Percentiles rank a stretch among this genome's conserved stretches.
Evolutionary conservation across 768 basidiomycete species (phyloP).

Genomic region (Collybiopsis confluens): DNA sequence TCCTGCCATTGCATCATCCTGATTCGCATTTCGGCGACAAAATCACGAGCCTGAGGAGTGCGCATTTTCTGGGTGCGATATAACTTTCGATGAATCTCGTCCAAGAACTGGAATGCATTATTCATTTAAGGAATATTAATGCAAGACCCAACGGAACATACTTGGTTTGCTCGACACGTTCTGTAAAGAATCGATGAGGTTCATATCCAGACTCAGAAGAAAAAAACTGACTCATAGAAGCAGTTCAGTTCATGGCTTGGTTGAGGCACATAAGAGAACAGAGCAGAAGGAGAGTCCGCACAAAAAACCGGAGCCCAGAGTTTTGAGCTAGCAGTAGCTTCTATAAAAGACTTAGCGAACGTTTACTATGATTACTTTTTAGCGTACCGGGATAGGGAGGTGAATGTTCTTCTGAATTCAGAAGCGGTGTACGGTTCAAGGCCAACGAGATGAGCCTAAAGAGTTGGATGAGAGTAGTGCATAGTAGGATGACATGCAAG

Average conservation of each 20-base stretch:
- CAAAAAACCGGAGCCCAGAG: constrained; percentile 3
- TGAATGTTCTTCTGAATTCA: not conserved
- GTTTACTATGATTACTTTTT: no score
- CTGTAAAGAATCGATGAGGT: not conserved
- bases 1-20: constrained; percentile 4
- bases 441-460: constrained; percentile 9
- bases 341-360: not conserved
- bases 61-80: constrained; percentile 2
- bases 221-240: constrained; percentile 6
- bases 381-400: constrained; percentile 8
- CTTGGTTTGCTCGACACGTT: constrained; percentile 4
- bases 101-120: constrained; percentile 2
- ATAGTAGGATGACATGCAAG: not conserved
- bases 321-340: not conserved
- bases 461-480: not conserved
- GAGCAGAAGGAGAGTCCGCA: constrained; percentile 4
- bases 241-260: constrained; percentile 5
- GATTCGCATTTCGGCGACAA: constrained; percentile 7
- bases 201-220: not conserved
- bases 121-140: not conserved
- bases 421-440: constrained; percentile 2
- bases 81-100: constrained; percentile 6
- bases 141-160: not conserved
- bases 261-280: constrained; percentile 9
- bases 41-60: constrained; percentile 2